Evolutionary conservation across 768 basidiomycete genomes (phyloP), one percentile per base, ranked within the genome.

Genomic region (Cystobasidium tubakii): DNA sequence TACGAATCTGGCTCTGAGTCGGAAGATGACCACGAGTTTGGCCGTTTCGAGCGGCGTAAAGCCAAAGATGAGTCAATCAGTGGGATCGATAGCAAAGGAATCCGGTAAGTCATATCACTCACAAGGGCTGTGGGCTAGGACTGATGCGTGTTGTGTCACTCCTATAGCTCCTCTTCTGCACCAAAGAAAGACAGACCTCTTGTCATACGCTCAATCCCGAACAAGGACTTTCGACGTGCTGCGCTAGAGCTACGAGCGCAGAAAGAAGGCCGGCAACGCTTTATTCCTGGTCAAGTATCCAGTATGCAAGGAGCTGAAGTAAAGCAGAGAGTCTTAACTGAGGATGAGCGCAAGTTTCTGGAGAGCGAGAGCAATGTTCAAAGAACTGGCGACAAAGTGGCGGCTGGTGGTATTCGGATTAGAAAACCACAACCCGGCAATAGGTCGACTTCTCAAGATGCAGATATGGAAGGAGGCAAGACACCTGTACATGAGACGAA

Each of bases 181-280:
- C 25, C 33, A 39, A 71, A 62, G 55, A 55, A 60, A 46, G 69
- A 55, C 10, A 36, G 21, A 42, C 69, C 69, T 29, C 69, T 71
- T 27, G 69, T 71, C 33, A 71, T 71, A 3, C 54, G 13, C 1
- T 53, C 69, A 10, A 13, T n/a, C 15, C 54, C 69, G n/a, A 71
- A 71, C 69, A 71, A 55, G 25, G 69, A 71, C 69, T 71, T 71
- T 46, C 50, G 69, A 44, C 29, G 43, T n/a, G 69, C 69, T 19
- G 69, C 69, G 4, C 23, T 71, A 12, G 69, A 71, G 69, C 69
- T 71, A 12, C 13, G 69, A 36, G 69, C 69, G 54, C 50, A 71
- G 55, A 71, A 71, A 60, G 69, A 55, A 36, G 69, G 69, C 27
- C 53, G 55, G 2, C 34, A 31, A 36, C 29, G 23, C 7, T 71